Percentiles rank a stretch among this genome's conserved stretches.
Evolutionary conservation across 2,329 filamentous ascomycete genomes (phyloP).

Genomic region (Aspergillus ibericus): DNA sequence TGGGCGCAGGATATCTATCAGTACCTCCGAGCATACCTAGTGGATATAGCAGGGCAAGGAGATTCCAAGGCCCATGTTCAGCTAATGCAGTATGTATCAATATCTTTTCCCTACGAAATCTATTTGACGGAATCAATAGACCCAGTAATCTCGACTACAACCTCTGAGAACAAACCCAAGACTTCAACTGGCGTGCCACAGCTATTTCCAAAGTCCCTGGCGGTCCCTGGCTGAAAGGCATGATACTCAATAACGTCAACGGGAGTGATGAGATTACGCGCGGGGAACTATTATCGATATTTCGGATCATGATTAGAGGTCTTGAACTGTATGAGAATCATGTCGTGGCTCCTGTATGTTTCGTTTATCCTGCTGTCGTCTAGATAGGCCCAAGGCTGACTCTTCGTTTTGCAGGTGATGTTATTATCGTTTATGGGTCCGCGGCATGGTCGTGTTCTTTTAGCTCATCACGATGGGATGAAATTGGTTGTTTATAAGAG

Average conservation of each 20-base stretch:
- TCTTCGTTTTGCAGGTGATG: background rate
- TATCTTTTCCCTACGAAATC: too few relatives aligned
- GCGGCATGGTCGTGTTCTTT: background rate
- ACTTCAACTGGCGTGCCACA: background rate
- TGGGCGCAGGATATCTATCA: background rate
- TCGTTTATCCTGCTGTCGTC: background rate
- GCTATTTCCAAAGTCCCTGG: background rate
- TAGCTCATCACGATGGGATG: background rate
- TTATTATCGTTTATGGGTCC: background rate
- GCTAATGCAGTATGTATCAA: too few relatives aligned
- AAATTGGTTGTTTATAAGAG: background rate
- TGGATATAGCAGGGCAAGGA: too few relatives aligned
- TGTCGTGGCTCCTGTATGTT: background rate
- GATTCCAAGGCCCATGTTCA: too few relatives aligned
- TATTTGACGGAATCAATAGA: too few relatives aligned
- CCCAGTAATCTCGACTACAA: too few relatives aligned
- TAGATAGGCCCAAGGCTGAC: background rate
- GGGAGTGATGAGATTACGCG: background rate
- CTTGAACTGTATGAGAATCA: too few relatives aligned
- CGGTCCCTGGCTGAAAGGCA: background rate
- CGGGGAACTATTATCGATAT: background rate
- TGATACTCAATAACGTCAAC: background rate
- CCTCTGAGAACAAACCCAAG: too few relatives aligned
- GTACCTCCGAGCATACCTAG: too few relatives aligned
- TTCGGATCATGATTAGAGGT: background rate